Evolutionary conservation across 331 rosid species (phyloP).

Genomic region (Prunus yedoensis): DNA sequence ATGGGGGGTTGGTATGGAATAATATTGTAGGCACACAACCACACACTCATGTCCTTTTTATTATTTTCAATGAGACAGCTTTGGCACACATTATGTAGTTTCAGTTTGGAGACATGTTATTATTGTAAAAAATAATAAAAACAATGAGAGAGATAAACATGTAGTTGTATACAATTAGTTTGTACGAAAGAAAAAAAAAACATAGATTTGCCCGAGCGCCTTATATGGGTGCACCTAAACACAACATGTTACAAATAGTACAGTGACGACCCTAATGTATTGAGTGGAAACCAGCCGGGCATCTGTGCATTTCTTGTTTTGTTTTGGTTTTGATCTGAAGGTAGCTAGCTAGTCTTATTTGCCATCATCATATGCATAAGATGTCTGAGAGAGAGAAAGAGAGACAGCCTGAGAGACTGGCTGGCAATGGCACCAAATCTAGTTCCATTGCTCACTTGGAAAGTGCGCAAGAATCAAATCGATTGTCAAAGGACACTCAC

Average conservation of each 20-base stretch:
- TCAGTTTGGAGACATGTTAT: too few relatives aligned
- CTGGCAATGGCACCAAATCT: neutral
- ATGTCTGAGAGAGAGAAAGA: neutral
- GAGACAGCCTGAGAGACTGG: neutral
- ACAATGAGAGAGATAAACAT: neutral
- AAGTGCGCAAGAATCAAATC: constrained; percentile 11
- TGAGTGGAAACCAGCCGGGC: constrained; percentile 9
- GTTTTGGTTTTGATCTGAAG: too few relatives aligned
- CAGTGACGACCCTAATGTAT: too few relatives aligned
- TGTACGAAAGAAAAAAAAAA: neutral
- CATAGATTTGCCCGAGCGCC: neutral
- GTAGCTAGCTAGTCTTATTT: constrained; percentile 14
- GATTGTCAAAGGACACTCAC: neutral
- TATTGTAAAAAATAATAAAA: too few relatives aligned
- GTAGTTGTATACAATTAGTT: neutral
- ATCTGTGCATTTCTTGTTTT: constrained; percentile 6
- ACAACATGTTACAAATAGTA: neutral
- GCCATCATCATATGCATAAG: constrained; percentile 20
- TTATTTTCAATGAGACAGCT: neutral
- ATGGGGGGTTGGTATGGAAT: too few relatives aligned
- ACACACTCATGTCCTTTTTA: neutral
- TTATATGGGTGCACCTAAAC: neutral
- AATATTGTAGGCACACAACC: too few relatives aligned
- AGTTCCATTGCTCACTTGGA: neutral
- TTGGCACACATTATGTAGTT: neutral